Evolutionary conservation across 1,139 yeast species (phyloP).

Genomic region (Pichia sp.): DNA sequence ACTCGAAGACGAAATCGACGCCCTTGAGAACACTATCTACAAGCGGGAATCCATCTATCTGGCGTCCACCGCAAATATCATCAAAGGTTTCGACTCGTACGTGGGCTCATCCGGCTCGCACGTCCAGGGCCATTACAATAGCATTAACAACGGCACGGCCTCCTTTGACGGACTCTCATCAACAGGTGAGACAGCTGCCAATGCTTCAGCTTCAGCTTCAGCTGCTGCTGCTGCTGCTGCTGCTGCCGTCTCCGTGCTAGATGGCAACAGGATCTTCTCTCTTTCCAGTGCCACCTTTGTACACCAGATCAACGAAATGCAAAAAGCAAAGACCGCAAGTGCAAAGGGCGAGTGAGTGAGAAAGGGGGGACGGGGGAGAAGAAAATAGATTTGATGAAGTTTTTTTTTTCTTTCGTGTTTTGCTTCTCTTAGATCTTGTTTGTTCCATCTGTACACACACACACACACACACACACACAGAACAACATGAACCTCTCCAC

Average conservation of each 20-base stretch:
- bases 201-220: not conserved
- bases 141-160: slow-evolving; percentile 6
- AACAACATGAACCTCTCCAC: slow-evolving; percentile 55
- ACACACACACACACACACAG: too few species aligned
- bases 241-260: slow-evolving; percentile 1
- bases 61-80: slow-evolving; percentile 75
- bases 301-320: slow-evolving; percentile 6
- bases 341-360: not conserved
- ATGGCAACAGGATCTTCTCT: slow-evolving; percentile 8
- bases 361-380: not conserved
- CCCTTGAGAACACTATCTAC: slow-evolving; percentile 75
- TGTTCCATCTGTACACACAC: not conserved
- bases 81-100: slow-evolving; percentile 69
- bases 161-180: not conserved
- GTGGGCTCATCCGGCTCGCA: slow-evolving; percentile 22
- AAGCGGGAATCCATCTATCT: slow-evolving; percentile 76
- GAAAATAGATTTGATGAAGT: too few species aligned
- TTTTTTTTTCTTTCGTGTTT: too few species aligned
- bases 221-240: slow-evolving; percentile 3
- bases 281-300: slow-evolving; percentile 11
- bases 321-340: not conserved
- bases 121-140: slow-evolving; percentile 1
- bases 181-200: too few species aligned
- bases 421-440: not conserved
- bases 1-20: slow-evolving; percentile 55